Base-by-base conservation (phyloP, 148 eudicot genomes). In the Tetragonia tetragonoides region DNA sequence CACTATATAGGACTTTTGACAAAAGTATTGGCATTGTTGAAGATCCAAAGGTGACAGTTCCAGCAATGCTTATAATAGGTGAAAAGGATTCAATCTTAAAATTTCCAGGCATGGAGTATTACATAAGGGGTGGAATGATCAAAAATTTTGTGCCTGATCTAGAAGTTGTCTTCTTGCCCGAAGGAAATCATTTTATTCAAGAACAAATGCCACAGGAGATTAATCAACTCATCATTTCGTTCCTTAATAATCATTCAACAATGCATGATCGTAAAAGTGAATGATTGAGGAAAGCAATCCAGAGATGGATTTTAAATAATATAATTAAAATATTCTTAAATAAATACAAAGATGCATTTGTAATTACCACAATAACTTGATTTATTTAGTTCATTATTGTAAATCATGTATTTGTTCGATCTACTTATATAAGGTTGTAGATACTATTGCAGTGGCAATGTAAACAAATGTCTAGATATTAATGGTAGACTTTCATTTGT, bases 181-280 rank as follows among this genome's bases (percentile, higher is more conserved):
- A 85, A 56, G 88, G 88, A 69, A 80, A 56, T n/a, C 88, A 83
- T 66, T 85, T 85, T 23, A 78, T 85, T 11, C 88, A 83, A 74
- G 86, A 86, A 66, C 86, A 86, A 75, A 39, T 83, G 17, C 88
- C 88, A 1, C 82, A 83, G 66, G 74, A 86, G 69, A 76, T 86
- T 66, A 86, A 80, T 59, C 41, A 77, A 21, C 70, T 83, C 66
- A 75, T 86, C 78, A 49, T 83, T 74, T 61, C 86, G 72, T 78
- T 83, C 82, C 79, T 86, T 54, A 41, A 77, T 66, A 85, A 82
- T 15, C 83, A 80, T 28, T 28, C 34, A 28, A 28, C 34, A 28
- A 28, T 28, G 34, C 34, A 28, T 28, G 1, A 28, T 28, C 1
- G 34, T 28, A 28, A 28, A 28, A 1, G 34, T 28, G 34, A 28